Conservation (phyloP, 305 asterid species). For the Fraxinus baroniana region DNA sequence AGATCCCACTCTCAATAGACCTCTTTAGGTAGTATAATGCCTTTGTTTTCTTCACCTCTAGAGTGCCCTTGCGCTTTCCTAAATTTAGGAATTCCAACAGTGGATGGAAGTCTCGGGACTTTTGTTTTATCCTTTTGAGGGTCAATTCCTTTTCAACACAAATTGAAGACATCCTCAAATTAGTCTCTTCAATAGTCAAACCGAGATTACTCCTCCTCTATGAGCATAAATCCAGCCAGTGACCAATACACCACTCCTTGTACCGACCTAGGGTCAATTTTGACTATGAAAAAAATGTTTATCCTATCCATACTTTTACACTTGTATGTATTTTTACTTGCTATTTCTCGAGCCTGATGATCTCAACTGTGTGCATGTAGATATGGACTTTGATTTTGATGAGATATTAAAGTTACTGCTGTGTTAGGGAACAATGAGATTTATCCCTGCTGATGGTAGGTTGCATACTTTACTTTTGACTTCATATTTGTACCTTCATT, state of each 20-base stretch:
- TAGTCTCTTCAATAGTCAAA: too few species aligned
- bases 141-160: background rate
- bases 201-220: too few species aligned
- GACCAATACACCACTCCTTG: background rate
- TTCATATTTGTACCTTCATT: too few species aligned
- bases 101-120: background rate
- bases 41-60: background rate
- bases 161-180: background rate
- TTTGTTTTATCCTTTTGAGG: background rate
- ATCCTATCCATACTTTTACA: too few species aligned
- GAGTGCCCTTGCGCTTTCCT: background rate
- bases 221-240: background rate
- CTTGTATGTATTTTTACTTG: background rate
- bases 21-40: background rate
- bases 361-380: too few species aligned
- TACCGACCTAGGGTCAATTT: background rate
- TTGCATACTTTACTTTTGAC: too few species aligned
- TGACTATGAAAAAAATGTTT: background rate
- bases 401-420: too few species aligned
- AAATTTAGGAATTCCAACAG: background rate
- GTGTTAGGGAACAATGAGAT: background rate
- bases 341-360: too few species aligned
- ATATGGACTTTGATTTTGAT: too few species aligned
- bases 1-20: background rate
- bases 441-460: background rate